Evolutionary conservation across 2,329 filamentous ascomycete genomes (phyloP).

Genomic region (Parasarocladium wereldwijsianum): DNA sequence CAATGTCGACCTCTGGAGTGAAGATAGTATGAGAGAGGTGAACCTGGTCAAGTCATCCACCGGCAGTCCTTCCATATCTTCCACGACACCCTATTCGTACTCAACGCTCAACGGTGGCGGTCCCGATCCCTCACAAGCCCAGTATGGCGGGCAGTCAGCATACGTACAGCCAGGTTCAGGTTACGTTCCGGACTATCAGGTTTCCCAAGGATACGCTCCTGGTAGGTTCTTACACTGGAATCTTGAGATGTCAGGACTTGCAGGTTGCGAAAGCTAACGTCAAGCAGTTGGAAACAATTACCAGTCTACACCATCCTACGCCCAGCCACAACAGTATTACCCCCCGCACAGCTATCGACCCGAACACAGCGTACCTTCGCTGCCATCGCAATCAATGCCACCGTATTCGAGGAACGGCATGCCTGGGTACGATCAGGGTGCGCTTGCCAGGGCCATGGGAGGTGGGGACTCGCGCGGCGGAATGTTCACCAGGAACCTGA

Average conservation of each 20-base stretch:
- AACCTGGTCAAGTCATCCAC: constrained; percentile 51
- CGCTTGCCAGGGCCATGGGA: constrained; percentile 17
- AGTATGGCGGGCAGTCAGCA: constrained; percentile 17
- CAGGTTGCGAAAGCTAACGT: constrained; percentile 3
- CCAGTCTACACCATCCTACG: constrained; percentile 17
- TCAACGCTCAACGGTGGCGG: constrained; percentile 26
- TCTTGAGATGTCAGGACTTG: background rate
- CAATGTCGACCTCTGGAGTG: constrained; percentile 54
- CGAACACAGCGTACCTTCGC: constrained; percentile 12
- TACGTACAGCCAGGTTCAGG: constrained; percentile 14
- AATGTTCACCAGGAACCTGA: constrained; percentile 91
- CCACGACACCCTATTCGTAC: constrained; percentile 67
- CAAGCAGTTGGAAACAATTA: constrained; percentile 13
- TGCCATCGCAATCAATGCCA: constrained; percentile 14
- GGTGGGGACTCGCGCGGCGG: constrained; percentile 45
- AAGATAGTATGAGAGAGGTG: constrained; percentile 48
- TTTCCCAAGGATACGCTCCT: constrained; percentile 16
- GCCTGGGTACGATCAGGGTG: constrained; percentile 14
- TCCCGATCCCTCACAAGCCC: constrained; percentile 12
- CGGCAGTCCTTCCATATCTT: constrained; percentile 63
- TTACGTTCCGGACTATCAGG: constrained; percentile 20
- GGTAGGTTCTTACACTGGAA: too few relatives aligned
- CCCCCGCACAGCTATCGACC: constrained; percentile 16
- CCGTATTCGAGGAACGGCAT: constrained; percentile 14
- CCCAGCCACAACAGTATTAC: constrained; percentile 22